phyloP scores from a whole-genome alignment of 352 stramenopile species.

The Phytophthora parvispora region DNA sequence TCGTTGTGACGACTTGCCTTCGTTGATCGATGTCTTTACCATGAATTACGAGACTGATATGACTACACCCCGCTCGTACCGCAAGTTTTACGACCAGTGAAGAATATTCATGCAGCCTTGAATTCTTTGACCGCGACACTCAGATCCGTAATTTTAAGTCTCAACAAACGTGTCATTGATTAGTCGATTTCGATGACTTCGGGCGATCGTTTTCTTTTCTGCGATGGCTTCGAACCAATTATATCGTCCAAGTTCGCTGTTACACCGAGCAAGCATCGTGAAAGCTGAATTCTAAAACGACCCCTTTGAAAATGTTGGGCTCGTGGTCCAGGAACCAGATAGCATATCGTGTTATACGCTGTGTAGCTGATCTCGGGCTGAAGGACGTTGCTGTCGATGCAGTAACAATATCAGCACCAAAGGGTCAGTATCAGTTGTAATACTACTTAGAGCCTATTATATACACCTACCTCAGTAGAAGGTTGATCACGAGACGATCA shows the following conservation, averaged over 20 bases:
- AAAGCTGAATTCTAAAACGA: slow-evolving; percentile 29
- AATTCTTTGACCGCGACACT: no score
- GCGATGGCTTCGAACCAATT: background rate
- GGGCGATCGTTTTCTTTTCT: slow-evolving; percentile 31
- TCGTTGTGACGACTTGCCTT: background rate
- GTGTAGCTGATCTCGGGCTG: slow-evolving; percentile 84
- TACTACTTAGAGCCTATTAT: no score
- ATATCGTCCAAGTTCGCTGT: background rate
- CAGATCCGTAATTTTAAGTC: no score
- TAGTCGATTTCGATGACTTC: slow-evolving; percentile 41
- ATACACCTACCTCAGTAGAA: slow-evolving; percentile 49
- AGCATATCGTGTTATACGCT: slow-evolving; percentile 81
- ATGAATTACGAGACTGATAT: background rate
- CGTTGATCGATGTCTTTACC: background rate
- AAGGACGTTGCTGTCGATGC: slow-evolving; percentile 47
- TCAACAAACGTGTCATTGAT: background rate
- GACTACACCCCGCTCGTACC: background rate
- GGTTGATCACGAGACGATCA: slow-evolving; percentile 64
- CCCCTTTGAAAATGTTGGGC: slow-evolving; percentile 41
- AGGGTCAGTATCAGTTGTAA: background rate
- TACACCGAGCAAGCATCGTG: slow-evolving; percentile 6
- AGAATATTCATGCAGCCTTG: no score
- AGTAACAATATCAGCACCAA: slow-evolving; percentile 3
- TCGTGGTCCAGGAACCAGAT: slow-evolving; percentile 58
- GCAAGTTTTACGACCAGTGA: background rate